Evolutionary conservation across 2,329 filamentous ascomycete species (phyloP).

Genomic region (Eurotiales sp.): DNA sequence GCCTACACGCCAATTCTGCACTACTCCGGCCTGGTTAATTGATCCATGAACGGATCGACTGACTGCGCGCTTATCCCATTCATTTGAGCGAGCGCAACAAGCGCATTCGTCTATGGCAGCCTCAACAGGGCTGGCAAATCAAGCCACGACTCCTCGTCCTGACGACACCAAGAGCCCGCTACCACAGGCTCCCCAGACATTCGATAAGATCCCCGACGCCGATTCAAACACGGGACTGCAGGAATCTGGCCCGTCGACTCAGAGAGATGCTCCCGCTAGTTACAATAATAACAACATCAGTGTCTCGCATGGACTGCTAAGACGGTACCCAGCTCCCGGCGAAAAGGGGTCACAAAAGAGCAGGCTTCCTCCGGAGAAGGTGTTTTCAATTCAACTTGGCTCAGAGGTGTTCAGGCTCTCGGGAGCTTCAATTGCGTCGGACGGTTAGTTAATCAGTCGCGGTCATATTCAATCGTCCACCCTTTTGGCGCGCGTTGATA

Average conservation of each 20-base stretch:
- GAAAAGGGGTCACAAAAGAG: slow-evolving; percentile 1
- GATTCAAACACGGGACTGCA: slow-evolving; percentile 9
- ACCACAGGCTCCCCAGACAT: slow-evolving; percentile 6
- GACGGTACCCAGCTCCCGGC: neutral
- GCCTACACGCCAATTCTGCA: no score
- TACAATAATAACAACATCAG: neutral
- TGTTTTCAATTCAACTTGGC: slow-evolving; percentile 69
- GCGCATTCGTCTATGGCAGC: neutral
- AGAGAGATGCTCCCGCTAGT: neutral
- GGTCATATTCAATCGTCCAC: no score
- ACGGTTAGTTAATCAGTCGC: slow-evolving; percentile 61
- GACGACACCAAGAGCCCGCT: no score
- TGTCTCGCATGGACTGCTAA: slow-evolving; percentile 9
- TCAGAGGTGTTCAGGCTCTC: slow-evolving; percentile 66
- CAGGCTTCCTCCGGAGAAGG: slow-evolving; percentile 54
- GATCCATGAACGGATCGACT: no score
- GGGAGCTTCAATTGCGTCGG: slow-evolving; percentile 66
- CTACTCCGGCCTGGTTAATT: no score
- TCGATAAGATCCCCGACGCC: slow-evolving; percentile 13
- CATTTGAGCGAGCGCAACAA: neutral
- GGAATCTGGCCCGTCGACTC: neutral
- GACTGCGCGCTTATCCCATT: no score
- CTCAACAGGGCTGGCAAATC: neutral
- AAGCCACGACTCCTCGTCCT: no score
- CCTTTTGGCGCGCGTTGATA: no score